Percentiles rank a stretch among this genome's conserved stretches.
Evolutionary conservation across 306 rosid genomes (phyloP).

Genomic region (Sicyos baderoa): DNA sequence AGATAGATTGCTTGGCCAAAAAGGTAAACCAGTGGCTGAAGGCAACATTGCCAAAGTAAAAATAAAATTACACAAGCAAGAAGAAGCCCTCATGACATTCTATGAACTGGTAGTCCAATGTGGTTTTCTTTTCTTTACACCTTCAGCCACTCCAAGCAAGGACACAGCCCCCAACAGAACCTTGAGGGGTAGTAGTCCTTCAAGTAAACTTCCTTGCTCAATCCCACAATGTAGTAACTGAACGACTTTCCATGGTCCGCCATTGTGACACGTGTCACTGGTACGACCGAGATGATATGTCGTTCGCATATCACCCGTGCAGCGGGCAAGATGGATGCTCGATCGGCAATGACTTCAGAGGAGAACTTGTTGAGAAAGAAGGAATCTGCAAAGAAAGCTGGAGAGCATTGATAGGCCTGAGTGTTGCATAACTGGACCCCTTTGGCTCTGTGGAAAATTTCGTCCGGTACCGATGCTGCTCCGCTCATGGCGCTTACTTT

Average conservation of each 20-base stretch:
- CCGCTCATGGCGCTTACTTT: conserved; percentile 83
- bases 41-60: neutral
- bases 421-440: conserved; percentile 91
- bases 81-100: conserved; percentile 10
- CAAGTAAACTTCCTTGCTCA: conserved; percentile 69
- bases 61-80: conserved; percentile 2
- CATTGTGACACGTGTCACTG: conserved; percentile 84
- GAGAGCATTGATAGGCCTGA: conserved; percentile 82
- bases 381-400: conserved; percentile 92
- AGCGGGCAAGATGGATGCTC: conserved; percentile 57
- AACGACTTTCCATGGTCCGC: conserved; percentile 49
- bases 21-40: conserved; percentile 4
- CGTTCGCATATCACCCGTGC: conserved; percentile 87
- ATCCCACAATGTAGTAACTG: conserved; percentile 79
- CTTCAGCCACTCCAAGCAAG: conserved; percentile 96
- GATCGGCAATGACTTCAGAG: conserved; percentile 78
- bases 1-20: neutral
- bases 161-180: conserved; percentile 91
- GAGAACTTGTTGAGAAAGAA: conserved; percentile 79
- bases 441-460: conserved; percentile 79
- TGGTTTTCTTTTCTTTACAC: conserved; percentile 24
- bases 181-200: conserved; percentile 84
- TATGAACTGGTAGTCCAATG: conserved; percentile 6
- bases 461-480: conserved; percentile 92
- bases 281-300: conserved; percentile 80